Base-by-base conservation (phyloP, 371 early-diverging fungal species). In the Lichtheimia ramosa region DNA sequence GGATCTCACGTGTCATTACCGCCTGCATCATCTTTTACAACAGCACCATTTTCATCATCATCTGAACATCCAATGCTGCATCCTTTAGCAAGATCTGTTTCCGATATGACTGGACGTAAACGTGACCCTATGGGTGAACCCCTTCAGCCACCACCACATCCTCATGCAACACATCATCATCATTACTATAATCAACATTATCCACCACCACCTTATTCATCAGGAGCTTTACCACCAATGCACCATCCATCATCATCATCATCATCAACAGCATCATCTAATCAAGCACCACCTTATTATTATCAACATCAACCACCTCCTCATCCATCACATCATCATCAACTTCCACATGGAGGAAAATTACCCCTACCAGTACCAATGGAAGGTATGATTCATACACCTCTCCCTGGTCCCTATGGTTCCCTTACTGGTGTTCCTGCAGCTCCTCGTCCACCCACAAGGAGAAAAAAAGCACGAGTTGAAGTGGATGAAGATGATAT, bases 401-500 rank as follows among this genome's bases (percentile, higher is more conserved):
- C 8, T 10, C 0, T 34, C 6, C 34, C 34, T 34, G 34, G 34
- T 34, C 34, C 34, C 34, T 34, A 34, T 8, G 16, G 15, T 46
- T 12, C 16, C 21, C 46, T 21, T 8, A 16, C 8, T 21, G 46
- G 46, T 21, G 8, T 12, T 16, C 2, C 10, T 46, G 21, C 58
- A 15, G 21, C 24, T 16, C 25, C 51, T 34, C 34, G 34, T 34
- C 34, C 8, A 34, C 34, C 34, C 10, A 34, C 5, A 8, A 34
- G 34, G 34, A 34, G 34, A 10, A 34, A 34, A 34, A 34, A 34
- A 34, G 34, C 27, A 20, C 15, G 27, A 43, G 49, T 39, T n/a
- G 63, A 63, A 5, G 54, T 18, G 2, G 68, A 63, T 6, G 77
- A 77, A 43, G 70, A 70, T 16, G 54, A 66, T 14, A 48, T 61